Evolutionary conservation across 2,329 filamentous ascomycete genomes (phyloP), one percentile per base, ranked within the genome.

Genomic region (Colletotrichum nymphaeae): DNA sequence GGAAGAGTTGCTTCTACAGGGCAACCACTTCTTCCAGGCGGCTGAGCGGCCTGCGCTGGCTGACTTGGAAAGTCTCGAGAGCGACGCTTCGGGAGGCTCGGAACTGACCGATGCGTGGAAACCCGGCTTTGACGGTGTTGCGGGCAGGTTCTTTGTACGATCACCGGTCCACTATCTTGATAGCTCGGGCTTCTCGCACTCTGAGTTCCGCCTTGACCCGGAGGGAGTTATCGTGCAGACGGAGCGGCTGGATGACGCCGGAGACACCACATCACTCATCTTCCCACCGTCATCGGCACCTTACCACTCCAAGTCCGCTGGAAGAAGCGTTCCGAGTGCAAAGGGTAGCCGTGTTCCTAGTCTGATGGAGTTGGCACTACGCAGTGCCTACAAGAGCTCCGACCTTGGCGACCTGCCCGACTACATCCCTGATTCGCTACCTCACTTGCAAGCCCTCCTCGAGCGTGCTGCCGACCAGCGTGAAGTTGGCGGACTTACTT

Each of bases 1-100:
- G n/a, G 79, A 81, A 14, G 84, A 85, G 5, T 81, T 94, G n/a
- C 84, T 84, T 30, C 76, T 92, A 3, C 87, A 90, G 68, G 92
- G 92, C 0, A 94, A 94, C 77, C 89, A 90, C 0, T 91, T 93
- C 73, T 83, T 88, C 68, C 81, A 86, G 64, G 75, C 73, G 67
- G 67, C 52, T 60, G 52, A 69, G 32, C 53, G 59, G 52, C 46
- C 63, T 30, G 65, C 42, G 53, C 72, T 57, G 49, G 52, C 11
- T 24, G 32, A 60, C 5, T 37, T 68, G 46, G 63, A 59, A 4
- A 59, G 19, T 4, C 55, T 70, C 0, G 78, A 82, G 65, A 80
- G 79, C 2, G 76, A 73, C 24, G 58, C 5, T 69, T 71, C 76
- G n/a, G 46, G 76, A 14, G 67, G 56, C n/a, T 26, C 60, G 59